Evolutionary conservation across 129 eudicot genomes (phyloP).

Genomic region (Lactuca sativa): DNA sequence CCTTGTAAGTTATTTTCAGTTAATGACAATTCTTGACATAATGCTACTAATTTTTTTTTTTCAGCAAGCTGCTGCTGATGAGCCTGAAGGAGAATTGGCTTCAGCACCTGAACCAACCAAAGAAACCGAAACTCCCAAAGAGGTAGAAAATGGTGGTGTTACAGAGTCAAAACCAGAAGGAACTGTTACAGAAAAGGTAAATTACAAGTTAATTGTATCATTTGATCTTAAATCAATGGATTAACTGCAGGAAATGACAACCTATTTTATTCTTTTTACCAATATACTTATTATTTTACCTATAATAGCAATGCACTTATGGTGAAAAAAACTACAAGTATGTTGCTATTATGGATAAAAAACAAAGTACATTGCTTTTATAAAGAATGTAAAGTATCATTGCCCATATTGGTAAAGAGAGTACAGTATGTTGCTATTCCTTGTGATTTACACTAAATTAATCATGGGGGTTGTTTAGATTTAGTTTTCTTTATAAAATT

Average conservation of each 20-base stretch:
- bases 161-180: slow-evolving; percentile 9
- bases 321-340: too few relatives aligned
- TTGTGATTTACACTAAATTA: too few relatives aligned
- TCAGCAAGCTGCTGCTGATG: slow-evolving; percentile 20
- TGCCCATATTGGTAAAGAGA: too few relatives aligned
- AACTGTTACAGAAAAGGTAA: slow-evolving; percentile 26
- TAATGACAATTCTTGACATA: background rate
- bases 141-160: slow-evolving; percentile 16
- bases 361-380: too few relatives aligned
- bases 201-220: slow-evolving; percentile 6
- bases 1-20: slow-evolving; percentile 39
- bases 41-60: background rate
- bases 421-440: background rate
- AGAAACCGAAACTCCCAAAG: slow-evolving; percentile 28
- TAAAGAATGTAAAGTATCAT: too few relatives aligned
- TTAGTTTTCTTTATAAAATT: background rate
- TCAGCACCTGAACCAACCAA: slow-evolving; percentile 20
- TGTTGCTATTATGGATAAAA: too few relatives aligned
- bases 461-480: too few relatives aligned
- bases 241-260: too few relatives aligned
- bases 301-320: too few relatives aligned
- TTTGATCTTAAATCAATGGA: background rate
- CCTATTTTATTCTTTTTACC: too few relatives aligned
- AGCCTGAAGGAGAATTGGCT: slow-evolving; percentile 21
- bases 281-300: too few relatives aligned